Conservation (phyloP, 2,329 filamentous ascomycete genomes). For the Karstenula rhodostoma region DNA sequence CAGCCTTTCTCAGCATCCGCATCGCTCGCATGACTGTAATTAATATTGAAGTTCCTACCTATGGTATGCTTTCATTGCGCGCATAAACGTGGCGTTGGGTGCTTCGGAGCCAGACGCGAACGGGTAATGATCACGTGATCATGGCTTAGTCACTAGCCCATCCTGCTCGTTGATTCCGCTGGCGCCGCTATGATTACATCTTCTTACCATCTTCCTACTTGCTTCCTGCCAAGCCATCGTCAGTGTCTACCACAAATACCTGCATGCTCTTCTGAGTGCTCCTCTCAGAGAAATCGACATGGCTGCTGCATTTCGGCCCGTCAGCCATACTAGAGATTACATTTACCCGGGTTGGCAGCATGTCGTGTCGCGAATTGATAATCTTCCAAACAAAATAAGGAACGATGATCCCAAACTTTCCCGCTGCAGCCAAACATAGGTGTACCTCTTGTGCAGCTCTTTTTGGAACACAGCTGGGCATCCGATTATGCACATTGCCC, state of each 20-base stretch:
- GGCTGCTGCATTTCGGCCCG: conserved; percentile 4
- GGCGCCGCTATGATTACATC: too few species aligned
- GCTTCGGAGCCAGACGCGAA: too few species aligned
- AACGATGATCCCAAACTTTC: too few species aligned
- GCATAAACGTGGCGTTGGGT: too few species aligned
- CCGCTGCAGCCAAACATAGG: neutral
- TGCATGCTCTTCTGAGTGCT: neutral
- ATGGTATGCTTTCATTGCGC: too few species aligned
- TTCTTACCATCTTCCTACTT: neutral
- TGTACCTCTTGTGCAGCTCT: neutral
- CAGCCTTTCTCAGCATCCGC: too few species aligned
- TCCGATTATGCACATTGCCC: neutral
- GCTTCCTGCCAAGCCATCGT: neutral
- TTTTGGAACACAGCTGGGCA: neutral
- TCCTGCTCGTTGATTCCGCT: neutral
- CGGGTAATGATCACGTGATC: neutral
- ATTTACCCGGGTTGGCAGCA: conserved; percentile 11
- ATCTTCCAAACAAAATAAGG: neutral
- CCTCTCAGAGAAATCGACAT: neutral
- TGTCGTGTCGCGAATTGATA: neutral
- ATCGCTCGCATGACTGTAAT: too few species aligned
- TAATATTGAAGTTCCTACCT: too few species aligned
- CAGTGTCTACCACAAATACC: neutral
- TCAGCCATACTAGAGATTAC: conserved; percentile 1
- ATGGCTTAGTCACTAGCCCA: neutral